A percentile compares a stretch with the other conserved stretches of the same genome.
Conservation (phyloP, 1,284 basidiomycete species). For the Pseudozyma flocculosa region DNA sequence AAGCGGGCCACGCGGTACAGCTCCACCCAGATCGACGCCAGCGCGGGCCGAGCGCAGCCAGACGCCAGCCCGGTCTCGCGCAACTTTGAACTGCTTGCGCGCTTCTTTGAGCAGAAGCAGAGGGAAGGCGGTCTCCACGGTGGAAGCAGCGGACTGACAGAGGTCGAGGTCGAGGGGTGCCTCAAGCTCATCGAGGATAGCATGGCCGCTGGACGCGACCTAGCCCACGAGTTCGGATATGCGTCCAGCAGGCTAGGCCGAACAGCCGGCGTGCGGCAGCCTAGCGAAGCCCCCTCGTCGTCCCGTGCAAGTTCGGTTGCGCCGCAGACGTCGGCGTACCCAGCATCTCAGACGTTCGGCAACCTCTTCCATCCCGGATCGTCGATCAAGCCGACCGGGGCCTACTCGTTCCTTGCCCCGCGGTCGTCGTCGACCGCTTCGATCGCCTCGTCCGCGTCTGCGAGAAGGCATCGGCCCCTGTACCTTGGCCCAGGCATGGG, state of each 20-base stretch:
- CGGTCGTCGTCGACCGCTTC: conserved; percentile 13
- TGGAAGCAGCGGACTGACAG: conserved; percentile 29
- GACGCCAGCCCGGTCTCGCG: conserved; percentile 37
- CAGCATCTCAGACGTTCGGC: conserved; percentile 18
- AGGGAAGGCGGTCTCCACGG: conserved; percentile 3
- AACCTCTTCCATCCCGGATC: conserved; percentile 30
- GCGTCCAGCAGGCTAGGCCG: no score
- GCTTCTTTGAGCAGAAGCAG: conserved; percentile 47
- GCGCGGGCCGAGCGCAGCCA: neutral
- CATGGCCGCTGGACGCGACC: conserved; percentile 26
- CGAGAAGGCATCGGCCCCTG: conserved; percentile 16
- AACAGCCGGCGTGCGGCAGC: no score
- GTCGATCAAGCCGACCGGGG: conserved; percentile 9
- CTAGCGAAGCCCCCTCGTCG: conserved; percentile 7
- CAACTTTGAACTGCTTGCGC: conserved; percentile 43
- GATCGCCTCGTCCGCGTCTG: conserved; percentile 1
- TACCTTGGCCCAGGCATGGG: conserved; percentile 38
- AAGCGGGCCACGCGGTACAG: neutral
- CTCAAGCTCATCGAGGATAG: conserved; percentile 41
- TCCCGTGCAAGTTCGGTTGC: conserved; percentile 30
- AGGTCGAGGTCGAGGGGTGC: conserved; percentile 46
- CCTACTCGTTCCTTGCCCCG: conserved; percentile 31
- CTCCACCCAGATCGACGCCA: neutral
- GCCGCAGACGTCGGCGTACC: conserved; percentile 6
- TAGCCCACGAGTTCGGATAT: conserved; percentile 23